phyloP scores from a whole-genome alignment of 164 flowering plant species.

The Saururus chinensis region DNA sequence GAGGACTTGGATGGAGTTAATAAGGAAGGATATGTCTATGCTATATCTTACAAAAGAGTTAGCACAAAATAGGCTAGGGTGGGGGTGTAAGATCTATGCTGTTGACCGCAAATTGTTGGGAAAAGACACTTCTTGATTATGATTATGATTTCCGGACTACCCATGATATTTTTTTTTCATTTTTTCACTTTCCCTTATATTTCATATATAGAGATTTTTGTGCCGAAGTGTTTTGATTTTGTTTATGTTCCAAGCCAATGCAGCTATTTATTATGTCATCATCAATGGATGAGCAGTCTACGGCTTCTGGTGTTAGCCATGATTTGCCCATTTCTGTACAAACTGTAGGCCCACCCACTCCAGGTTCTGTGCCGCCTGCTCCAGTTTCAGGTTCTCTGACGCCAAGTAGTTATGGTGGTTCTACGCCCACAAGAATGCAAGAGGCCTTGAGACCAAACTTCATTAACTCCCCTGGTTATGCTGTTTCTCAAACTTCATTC shows the following conservation, averaged over 20 bases:
- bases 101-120: too few relatives aligned
- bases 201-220: too few relatives aligned
- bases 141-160: too few relatives aligned
- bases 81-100: too few relatives aligned
- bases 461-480: constrained; percentile 16
- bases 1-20: too few relatives aligned
- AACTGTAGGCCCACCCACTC: not conserved
- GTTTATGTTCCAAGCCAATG: not conserved
- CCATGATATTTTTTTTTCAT: too few relatives aligned
- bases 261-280: not conserved
- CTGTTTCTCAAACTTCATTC: constrained; percentile 20
- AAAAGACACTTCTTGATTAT: too few relatives aligned
- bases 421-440: constrained; percentile 11
- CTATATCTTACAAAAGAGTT: too few relatives aligned
- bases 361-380: constrained; percentile 8
- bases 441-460: constrained; percentile 16
- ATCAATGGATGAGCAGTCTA: not conserved
- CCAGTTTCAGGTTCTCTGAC: constrained; percentile 15
- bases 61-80: too few relatives aligned
- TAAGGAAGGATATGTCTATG: too few relatives aligned
- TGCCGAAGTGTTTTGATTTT: too few relatives aligned
- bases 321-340: not conserved
- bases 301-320: not conserved
- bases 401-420: constrained; percentile 12
- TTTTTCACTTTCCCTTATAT: too few relatives aligned